Percentiles rank a stretch among this genome's conserved stretches.
phyloP scores from a whole-genome alignment of 495 filamentous ascomycete species.

The Penicillium antarcticum region DNA sequence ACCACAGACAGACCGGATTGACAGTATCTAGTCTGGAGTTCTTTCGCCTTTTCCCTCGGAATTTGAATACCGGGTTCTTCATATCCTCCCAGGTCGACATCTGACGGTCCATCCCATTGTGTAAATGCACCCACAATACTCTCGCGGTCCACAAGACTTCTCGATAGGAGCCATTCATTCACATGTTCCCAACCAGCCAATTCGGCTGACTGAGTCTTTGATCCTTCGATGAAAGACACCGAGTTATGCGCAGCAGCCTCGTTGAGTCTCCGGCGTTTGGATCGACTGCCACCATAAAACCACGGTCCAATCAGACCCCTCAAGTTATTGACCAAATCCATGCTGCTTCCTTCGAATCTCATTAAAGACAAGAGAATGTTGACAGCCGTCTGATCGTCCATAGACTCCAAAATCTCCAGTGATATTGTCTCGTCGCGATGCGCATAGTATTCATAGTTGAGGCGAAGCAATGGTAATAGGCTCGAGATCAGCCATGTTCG shows the following conservation, averaged over 20 bases:
- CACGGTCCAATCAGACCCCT: constrained; percentile 76
- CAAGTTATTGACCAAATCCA: constrained; percentile 64
- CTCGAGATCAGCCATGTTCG: constrained; percentile 75
- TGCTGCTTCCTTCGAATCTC: constrained; percentile 35
- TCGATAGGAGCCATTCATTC: constrained; percentile 75
- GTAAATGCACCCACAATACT: constrained; percentile 58
- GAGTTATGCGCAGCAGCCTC: constrained; percentile 27
- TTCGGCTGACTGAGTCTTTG: constrained; percentile 17
- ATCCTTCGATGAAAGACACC: constrained; percentile 23
- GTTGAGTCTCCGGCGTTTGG: constrained; percentile 55
- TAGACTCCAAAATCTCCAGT: constrained; percentile 55
- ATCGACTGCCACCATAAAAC: constrained; percentile 67
- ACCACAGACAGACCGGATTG: constrained; percentile 70
- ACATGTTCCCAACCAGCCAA: constrained; percentile 69
- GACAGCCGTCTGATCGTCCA: constrained; percentile 59
- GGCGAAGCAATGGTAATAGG: constrained; percentile 71
- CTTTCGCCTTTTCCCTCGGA: constrained; percentile 47
- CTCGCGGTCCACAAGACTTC: constrained; percentile 46
- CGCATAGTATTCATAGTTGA: constrained; percentile 84
- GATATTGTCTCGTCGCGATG: constrained; percentile 51
- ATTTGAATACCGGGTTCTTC: constrained; percentile 43
- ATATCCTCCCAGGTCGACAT: constrained; percentile 76
- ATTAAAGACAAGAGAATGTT: constrained; percentile 67
- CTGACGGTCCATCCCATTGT: constrained; percentile 77
- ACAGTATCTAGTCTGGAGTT: constrained; percentile 62